These are phyloP conservation scores for Fusarium buxicola DNA, from an alignment of 2,329 filamentous ascomycete species.

Conservation along the genomic window DNA sequence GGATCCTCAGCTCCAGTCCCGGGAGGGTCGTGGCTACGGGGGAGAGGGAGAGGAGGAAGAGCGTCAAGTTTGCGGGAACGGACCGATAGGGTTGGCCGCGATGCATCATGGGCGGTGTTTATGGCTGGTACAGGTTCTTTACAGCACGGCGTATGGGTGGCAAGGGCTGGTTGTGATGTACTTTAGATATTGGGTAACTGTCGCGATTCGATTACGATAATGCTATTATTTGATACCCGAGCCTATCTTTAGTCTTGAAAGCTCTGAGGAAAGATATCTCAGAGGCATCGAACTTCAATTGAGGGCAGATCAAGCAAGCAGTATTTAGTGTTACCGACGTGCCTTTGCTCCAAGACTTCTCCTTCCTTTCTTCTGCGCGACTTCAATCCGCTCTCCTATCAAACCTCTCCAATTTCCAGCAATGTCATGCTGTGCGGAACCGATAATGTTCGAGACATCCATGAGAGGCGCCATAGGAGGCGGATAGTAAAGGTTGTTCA, in stretches of 20 bases:
- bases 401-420: too few species aligned
- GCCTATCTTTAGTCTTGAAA: too few species aligned
- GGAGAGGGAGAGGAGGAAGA: constrained; percentile 70
- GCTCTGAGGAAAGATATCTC: too few species aligned
- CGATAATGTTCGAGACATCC: too few species aligned
- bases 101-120: not conserved
- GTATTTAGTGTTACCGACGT: not conserved
- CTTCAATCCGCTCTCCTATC: too few species aligned
- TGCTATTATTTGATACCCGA: constrained; percentile 7
- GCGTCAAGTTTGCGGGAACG: constrained; percentile 70
- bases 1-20: constrained; percentile 64
- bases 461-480: too few species aligned
- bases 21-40: constrained; percentile 51
- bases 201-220: not conserved
- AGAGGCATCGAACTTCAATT: not conserved
- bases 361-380: too few species aligned
- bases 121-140: not conserved
- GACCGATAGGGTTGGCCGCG: constrained; percentile 37
- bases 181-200: not conserved
- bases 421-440: too few species aligned
- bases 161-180: not conserved
- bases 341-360: too few species aligned
- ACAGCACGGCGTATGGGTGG: constrained; percentile 16
- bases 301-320: not conserved
- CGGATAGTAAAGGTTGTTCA: too few species aligned